Conservation (phyloP, 1,284 basidiomycete species). For the Bjerkandera adusta region DNA sequence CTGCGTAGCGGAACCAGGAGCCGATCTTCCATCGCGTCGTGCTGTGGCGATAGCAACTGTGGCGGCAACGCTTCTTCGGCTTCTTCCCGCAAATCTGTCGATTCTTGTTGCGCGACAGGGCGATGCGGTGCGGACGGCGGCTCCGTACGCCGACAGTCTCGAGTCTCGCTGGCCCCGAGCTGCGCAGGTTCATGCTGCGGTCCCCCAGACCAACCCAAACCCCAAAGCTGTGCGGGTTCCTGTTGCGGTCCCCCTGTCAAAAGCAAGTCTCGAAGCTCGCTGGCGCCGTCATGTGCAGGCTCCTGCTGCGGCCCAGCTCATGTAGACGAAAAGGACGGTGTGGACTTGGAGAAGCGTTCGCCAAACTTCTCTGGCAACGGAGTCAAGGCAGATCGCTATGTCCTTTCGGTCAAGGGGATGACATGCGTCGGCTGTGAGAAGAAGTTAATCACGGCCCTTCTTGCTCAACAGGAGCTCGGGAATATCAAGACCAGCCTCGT, state of each 20-base stretch:
- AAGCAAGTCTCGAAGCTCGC: too few species aligned
- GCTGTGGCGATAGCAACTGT: constrained; percentile 17
- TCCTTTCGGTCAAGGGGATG: constrained; percentile 31
- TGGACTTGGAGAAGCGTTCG: not conserved
- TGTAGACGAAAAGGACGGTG: not conserved
- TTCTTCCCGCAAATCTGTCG: constrained; percentile 2
- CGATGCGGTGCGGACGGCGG: not conserved
- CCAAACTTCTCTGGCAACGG: not conserved
- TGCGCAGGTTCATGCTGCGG: constrained; percentile 14
- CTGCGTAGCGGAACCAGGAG: constrained; percentile 12
- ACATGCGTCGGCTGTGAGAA: constrained; percentile 34
- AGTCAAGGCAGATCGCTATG: constrained; percentile 4
- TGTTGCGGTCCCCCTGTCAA: too few species aligned
- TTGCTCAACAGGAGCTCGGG: constrained; percentile 21
- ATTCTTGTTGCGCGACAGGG: constrained; percentile 1
- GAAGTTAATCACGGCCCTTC: constrained; percentile 27
- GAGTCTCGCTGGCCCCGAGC: constrained; percentile 9
- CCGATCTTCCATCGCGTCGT: constrained; percentile 21
- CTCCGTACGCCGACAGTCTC: constrained; percentile 6
- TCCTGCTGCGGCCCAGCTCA: constrained; percentile 13
- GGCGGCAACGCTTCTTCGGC: not conserved
- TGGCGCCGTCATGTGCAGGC: too few species aligned
- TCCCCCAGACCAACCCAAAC: too few species aligned
- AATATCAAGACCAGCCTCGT: constrained; percentile 34
- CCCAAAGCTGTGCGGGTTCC: too few species aligned